These are phyloP conservation scores for Trametes punicea DNA, from an alignment of 768 basidiomycete species.

Conservation along the genomic window DNA sequence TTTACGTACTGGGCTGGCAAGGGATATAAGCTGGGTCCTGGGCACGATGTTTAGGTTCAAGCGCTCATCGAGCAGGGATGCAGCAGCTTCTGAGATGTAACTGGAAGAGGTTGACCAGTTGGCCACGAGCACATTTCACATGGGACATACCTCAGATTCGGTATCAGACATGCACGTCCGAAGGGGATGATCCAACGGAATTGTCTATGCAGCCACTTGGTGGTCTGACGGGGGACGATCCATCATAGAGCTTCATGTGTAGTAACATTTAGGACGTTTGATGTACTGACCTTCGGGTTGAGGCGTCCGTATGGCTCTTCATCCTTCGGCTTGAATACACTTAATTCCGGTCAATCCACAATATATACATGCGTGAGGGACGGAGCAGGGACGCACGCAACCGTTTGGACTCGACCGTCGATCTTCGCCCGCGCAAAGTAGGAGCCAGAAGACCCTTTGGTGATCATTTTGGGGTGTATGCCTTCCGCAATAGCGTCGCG, in stretches of 20 bases:
- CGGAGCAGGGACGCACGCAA: constrained; percentile 42
- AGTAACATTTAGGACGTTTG: too few species aligned
- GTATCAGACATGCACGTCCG: constrained; percentile 84
- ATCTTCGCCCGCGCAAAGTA: constrained; percentile 86
- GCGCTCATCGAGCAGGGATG: constrained; percentile 75
- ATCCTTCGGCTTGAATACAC: constrained; percentile 90
- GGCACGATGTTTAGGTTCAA: constrained; percentile 81
- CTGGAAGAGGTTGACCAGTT: constrained; percentile 34
- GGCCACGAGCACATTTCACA: neutral
- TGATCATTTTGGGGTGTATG: constrained; percentile 87
- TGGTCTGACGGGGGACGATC: constrained; percentile 55
- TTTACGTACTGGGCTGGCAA: constrained; percentile 60
- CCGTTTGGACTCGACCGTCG: constrained; percentile 74
- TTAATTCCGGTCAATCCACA: constrained; percentile 26
- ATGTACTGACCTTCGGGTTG: constrained; percentile 68
- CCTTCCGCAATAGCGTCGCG: constrained; percentile 69
- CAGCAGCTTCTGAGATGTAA: constrained; percentile 88
- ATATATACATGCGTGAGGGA: too few species aligned
- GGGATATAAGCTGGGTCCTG: constrained; percentile 75
- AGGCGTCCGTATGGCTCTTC: constrained; percentile 86
- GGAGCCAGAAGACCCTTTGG: constrained; percentile 85
- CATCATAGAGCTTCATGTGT: too few species aligned
- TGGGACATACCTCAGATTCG: constrained; percentile 67
- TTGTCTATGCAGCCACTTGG: constrained; percentile 87
- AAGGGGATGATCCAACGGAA: constrained; percentile 90